Conservation (phyloP, 148 eudicot species). For the Oxyria digyna region DNA sequence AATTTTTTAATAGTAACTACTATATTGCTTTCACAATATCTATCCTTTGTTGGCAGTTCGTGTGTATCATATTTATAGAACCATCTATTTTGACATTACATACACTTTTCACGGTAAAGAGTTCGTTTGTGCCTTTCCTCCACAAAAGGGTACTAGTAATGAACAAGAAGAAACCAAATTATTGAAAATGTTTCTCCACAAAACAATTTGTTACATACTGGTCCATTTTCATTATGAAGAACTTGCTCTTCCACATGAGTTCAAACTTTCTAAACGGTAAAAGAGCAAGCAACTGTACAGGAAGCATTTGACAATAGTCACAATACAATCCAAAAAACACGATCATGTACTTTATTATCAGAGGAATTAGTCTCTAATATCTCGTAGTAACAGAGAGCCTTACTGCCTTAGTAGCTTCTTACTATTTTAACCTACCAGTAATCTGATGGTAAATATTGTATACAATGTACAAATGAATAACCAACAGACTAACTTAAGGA, state of each 20-base stretch:
- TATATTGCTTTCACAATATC: too few relatives aligned
- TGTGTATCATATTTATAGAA: too few relatives aligned
- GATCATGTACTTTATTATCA: neutral
- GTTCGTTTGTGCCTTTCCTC: neutral
- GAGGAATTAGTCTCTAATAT: neutral
- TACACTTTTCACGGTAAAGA: neutral
- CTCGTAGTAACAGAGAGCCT: neutral
- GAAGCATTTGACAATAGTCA: neutral
- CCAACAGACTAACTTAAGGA: neutral
- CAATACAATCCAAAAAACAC: neutral
- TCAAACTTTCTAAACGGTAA: neutral
- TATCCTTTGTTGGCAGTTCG: too few relatives aligned
- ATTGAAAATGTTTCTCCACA: neutral
- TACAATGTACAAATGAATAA: neutral
- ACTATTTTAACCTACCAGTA: neutral
- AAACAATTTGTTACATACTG: neutral
- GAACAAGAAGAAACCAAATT: neutral
- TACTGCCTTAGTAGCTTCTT: neutral
- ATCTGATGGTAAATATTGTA: neutral
- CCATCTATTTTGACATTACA: too few relatives aligned
- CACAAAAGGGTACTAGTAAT: neutral
- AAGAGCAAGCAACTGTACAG: neutral
- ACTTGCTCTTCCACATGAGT: neutral
- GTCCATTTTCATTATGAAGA: neutral
- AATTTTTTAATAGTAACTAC: too few relatives aligned